phyloP scores from a whole-genome alignment of 164 flowering plant genomes.

The Magnolia changhungtana region DNA sequence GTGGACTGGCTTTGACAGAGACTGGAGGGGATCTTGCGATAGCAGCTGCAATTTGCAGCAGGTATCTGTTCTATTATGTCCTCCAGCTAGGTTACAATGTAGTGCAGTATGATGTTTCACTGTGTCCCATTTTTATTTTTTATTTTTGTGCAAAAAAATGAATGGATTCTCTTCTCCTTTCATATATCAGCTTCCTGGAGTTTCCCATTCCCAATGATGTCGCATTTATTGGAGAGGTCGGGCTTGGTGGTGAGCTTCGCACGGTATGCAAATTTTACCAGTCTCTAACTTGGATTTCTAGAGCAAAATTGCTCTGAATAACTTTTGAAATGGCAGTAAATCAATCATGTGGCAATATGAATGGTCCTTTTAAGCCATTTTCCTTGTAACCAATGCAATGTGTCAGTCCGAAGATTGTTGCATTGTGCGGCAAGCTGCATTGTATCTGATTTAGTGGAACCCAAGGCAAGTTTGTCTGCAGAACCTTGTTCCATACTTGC shows the following conservation, averaged over 20 bases:
- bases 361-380: not conserved
- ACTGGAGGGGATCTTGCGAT: constrained; percentile 96
- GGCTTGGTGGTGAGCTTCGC: constrained; percentile 94
- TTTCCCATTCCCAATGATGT: constrained; percentile 65
- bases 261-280: constrained; percentile 42
- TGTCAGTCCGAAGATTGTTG: no score
- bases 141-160: not conserved
- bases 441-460: not conserved
- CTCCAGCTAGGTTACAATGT: not conserved
- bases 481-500: not conserved
- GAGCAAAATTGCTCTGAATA: not conserved
- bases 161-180: not conserved
- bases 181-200: constrained; percentile 67
- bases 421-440: not conserved
- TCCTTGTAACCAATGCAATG: no score
- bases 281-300: not conserved
- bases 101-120: no score
- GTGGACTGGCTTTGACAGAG: constrained; percentile 70
- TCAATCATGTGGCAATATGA: not conserved
- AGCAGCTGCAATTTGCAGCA: constrained; percentile 98
- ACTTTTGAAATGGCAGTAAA: not conserved
- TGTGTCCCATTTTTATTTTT: not conserved
- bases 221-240: constrained; percentile 95
- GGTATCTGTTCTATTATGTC: constrained; percentile 32
- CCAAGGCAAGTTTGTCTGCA: not conserved